A percentile compares a stretch with the other conserved stretches of the same genome.
These are phyloP conservation scores for Blastomyces percursus DNA, from an alignment of 2,329 filamentous ascomycete species.

Conservation along the genomic window DNA sequence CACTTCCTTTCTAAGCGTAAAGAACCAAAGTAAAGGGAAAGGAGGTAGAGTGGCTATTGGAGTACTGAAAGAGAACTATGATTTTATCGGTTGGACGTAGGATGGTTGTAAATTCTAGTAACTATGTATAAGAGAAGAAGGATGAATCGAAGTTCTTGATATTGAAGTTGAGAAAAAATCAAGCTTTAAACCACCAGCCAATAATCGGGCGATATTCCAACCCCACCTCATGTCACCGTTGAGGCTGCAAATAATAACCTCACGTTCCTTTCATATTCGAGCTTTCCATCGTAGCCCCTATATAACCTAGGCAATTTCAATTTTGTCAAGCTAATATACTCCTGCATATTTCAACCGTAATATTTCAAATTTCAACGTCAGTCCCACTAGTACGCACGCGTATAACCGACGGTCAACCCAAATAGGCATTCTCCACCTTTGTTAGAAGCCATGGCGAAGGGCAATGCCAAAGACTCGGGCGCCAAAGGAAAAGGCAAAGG, in stretches of 20 bases:
- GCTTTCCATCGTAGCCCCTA: not conserved
- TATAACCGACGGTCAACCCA: not conserved
- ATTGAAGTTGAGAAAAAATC: too few species aligned
- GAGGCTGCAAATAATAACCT: too few species aligned
- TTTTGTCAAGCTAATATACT: not conserved
- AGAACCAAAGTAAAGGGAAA: not conserved
- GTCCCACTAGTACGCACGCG: not conserved
- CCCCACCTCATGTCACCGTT: too few species aligned
- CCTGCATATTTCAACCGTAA: not conserved
- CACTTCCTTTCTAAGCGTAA: too few species aligned
- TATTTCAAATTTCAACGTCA: not conserved
- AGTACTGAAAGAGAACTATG: not conserved
- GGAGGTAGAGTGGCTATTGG: not conserved
- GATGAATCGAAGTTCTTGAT: too few species aligned
- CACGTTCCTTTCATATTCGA: not conserved
- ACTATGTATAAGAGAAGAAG: too few species aligned
- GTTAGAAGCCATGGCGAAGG: not conserved
- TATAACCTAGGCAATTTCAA: not conserved
- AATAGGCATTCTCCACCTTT: not conserved
- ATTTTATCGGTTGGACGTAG: not conserved
- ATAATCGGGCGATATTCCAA: too few species aligned
- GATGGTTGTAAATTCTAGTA: not conserved
- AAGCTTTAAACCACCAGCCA: too few species aligned
- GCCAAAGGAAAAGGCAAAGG: constrained; percentile 31
- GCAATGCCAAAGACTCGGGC: constrained; percentile 22